Base-by-base conservation (phyloP, 371 early-diverging fungal genomes). In the Lichtheimia corymbifera region DNA sequence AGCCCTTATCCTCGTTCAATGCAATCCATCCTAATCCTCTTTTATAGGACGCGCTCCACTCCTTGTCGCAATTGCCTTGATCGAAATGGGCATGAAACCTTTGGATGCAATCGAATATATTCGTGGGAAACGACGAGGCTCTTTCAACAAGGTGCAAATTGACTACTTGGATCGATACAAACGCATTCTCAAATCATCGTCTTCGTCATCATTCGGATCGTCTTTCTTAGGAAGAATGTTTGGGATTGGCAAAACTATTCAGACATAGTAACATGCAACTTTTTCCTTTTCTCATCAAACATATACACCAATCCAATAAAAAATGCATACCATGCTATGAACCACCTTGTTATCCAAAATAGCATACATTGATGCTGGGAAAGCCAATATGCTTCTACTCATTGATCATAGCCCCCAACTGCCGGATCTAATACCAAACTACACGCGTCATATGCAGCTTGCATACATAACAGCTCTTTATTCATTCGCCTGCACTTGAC, bases 91-190 rank as follows among this genome's bases (percentile, higher is more conserved):
- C 15, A 89, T 91, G 90, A 76, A 82, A 20, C 86, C 91, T 4
- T 66, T 93, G 64, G 93, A 93, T 68, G 86, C 91, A 7, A 82
- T 94, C 42, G 87, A 86, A 63, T 87, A 77, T 63, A 87, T 94
- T 53, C 88, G 93, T 30, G 75, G 74, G 52, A 85, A 87, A 53
- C 84, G 94, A 50, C 80, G 90, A 55, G 94, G 94, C 0, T 91
- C 93, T 2, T 89, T 94, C 71, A 93, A 93, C 71, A 89, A 84
- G 69, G 77, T 79, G 50, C 94, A 94, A 71, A 86, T 94, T 59
- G 80, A 80, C 17, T 92, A 85, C 64, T 73, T 76, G 55, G 75
- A 78, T 59, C 59, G 65, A 40, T 78, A 78, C 59, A 78, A 78
- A 58, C 72, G 75, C 11, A 64, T 64, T 9, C 50, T 68, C 41